A percentile compares a stretch with the other conserved stretches of the same genome.
phyloP scores from a whole-genome alignment of 805 yeast genomes.

The Debaryomyces tyrocola region DNA sequence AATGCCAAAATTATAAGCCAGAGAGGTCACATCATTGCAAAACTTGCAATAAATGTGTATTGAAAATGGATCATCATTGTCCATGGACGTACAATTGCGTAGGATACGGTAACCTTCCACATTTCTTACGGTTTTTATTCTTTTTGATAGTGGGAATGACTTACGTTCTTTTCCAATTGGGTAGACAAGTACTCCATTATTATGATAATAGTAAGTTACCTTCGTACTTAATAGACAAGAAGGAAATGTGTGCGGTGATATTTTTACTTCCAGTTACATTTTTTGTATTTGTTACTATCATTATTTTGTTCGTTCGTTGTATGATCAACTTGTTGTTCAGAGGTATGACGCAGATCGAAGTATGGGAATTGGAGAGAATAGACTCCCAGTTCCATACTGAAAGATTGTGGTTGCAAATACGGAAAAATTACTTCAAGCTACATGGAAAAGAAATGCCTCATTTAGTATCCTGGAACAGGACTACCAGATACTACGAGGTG shows the following conservation, averaged over 20 bases:
- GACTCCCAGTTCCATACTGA: conserved; percentile 61
- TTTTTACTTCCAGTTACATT: conserved; percentile 53
- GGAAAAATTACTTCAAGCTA: conserved; percentile 41
- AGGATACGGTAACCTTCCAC: conserved; percentile 75
- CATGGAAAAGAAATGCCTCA: conserved; percentile 43
- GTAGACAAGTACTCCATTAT: conserved; percentile 38
- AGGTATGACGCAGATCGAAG: conserved; percentile 88
- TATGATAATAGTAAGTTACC: conserved; percentile 56
- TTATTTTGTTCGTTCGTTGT: conserved; percentile 61
- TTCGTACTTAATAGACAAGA: conserved; percentile 49
- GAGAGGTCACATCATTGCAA: conserved; percentile 87
- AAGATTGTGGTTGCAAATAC: conserved; percentile 51
- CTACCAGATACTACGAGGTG: conserved; percentile 15
- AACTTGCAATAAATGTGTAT: conserved; percentile 69
- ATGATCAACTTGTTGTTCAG: conserved; percentile 49
- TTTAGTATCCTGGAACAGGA: conserved; percentile 47
- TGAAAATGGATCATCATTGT: conserved; percentile 90
- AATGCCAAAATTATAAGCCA: conserved; percentile 74
- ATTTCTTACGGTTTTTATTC: conserved; percentile 71
- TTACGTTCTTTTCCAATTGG: conserved; percentile 44
- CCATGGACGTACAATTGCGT: conserved; percentile 95
- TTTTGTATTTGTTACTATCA: conserved; percentile 62
- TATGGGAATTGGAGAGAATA: conserved; percentile 87
- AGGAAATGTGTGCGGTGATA: conserved; percentile 56
- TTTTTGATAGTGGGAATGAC: conserved; percentile 61